Conservation (phyloP, 2,329 filamentous ascomycete genomes). For the Diaporthe destruens region DNA sequence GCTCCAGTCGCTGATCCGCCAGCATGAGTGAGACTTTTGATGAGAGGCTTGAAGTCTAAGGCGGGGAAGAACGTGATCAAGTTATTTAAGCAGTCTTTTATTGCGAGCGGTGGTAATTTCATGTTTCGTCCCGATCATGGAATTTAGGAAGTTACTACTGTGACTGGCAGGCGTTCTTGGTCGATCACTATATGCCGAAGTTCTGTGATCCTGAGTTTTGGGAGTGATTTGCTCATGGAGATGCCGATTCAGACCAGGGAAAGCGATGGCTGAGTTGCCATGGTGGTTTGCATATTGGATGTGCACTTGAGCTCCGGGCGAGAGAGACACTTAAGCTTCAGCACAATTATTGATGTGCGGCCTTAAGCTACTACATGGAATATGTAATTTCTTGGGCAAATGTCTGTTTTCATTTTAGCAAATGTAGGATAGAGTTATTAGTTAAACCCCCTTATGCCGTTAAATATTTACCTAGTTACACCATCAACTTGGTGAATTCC, state of each 20-base stretch:
- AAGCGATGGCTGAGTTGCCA: not conserved
- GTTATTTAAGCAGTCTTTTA: not conserved
- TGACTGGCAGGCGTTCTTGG: not conserved
- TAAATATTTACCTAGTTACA: not conserved
- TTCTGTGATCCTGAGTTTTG: not conserved
- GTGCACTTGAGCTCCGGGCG: no score
- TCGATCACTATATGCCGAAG: not conserved
- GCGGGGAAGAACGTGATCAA: not conserved
- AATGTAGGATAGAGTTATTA: not conserved
- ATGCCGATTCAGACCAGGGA: not conserved
- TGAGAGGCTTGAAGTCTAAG: no score
- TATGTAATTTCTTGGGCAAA: not conserved
- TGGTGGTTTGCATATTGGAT: not conserved
- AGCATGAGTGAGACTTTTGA: not conserved
- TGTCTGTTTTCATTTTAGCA: not conserved
- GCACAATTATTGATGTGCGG: not conserved
- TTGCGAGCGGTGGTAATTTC: not conserved
- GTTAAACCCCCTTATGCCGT: not conserved
- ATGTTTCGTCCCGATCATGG: not conserved
- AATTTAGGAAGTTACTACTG: not conserved
- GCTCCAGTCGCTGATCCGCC: constrained; percentile 15
- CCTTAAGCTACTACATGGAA: no score
- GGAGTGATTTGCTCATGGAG: not conserved
- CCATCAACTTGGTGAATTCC: not conserved
- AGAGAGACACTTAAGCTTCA: no score